Evolutionary conservation across 345 rosid genomes (phyloP).

Genomic region (Rhodamnia argentea): DNA sequence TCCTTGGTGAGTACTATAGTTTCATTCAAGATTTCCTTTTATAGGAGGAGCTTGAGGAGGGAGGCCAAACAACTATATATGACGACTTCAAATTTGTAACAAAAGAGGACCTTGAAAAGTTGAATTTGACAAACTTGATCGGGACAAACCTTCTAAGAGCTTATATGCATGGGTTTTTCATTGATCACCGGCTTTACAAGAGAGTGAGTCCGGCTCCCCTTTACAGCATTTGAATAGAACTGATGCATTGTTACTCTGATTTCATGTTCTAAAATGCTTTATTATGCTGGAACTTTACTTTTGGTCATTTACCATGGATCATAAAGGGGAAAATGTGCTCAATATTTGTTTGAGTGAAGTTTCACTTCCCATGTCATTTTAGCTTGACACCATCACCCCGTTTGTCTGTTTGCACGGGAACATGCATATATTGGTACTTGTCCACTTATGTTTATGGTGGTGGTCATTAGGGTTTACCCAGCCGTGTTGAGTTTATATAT

Average conservation of each 20-base stretch:
- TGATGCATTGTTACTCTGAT: neutral
- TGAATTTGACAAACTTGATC: constrained; percentile 68
- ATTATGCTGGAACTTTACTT: neutral
- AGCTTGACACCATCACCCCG: neutral
- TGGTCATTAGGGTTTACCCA: neutral
- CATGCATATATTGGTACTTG: neutral
- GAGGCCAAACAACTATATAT: constrained; percentile 65
- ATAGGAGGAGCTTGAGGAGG: constrained; percentile 96
- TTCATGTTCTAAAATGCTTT: neutral
- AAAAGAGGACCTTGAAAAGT: constrained; percentile 73
- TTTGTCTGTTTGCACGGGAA: neutral
- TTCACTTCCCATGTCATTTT: neutral
- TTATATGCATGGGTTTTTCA: constrained; percentile 90
- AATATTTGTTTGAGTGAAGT: neutral
- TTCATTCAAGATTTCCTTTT: constrained; percentile 3
- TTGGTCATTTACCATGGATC: neutral
- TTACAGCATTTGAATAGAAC: neutral
- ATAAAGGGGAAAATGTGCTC: neutral
- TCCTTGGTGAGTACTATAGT: neutral
- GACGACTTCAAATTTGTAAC: constrained; percentile 84
- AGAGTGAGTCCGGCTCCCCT: constrained; percentile 33
- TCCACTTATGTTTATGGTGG: neutral
- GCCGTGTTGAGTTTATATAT: neutral
- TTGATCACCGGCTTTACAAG: constrained; percentile 62
- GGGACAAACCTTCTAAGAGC: constrained; percentile 92